These are phyloP conservation scores for Vanrija sp. DNA, from an alignment of 1,284 basidiomycete genomes.

Conservation along the genomic window DNA sequence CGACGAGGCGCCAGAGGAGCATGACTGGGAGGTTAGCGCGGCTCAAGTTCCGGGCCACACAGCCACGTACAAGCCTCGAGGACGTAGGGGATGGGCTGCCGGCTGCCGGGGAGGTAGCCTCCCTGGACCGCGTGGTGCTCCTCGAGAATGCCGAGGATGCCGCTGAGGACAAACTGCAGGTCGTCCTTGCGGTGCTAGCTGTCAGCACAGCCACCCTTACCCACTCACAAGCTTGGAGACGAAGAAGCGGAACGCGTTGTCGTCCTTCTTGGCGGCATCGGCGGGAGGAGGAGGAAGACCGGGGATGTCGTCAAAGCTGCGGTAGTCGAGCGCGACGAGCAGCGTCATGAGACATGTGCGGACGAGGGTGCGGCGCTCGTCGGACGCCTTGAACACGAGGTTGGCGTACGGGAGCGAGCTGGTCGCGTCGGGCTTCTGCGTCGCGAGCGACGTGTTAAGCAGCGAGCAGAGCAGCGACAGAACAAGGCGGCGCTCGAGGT, in stretches of 20 bases:
- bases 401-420: conserved; percentile 75
- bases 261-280: conserved; percentile 50
- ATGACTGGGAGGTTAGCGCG: conserved; percentile 55
- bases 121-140: conserved; percentile 69
- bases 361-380: conserved; percentile 65
- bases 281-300: conserved; percentile 1
- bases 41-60: background rate
- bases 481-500: conserved; percentile 70
- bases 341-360: conserved; percentile 69
- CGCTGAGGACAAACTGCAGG: conserved; percentile 73
- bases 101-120: conserved; percentile 74
- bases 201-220: conserved; percentile 52
- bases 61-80: conserved; percentile 66
- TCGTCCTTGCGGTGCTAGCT: conserved; percentile 73
- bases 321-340: conserved; percentile 74
- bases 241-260: conserved; percentile 86
- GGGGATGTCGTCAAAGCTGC: conserved; percentile 50
- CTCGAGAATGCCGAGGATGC: conserved; percentile 65
- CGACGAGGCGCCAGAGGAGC: conserved; percentile 84
- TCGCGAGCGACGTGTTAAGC: conserved; percentile 75
- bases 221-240: conserved; percentile 63
- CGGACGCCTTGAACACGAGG: conserved; percentile 77
- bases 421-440: conserved; percentile 53
- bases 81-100: conserved; percentile 72
- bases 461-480: conserved; percentile 84